A percentile compares a stretch with the other conserved stretches of the same genome.
These are phyloP conservation scores for Melanogaster broomeanus DNA, from an alignment of 768 basidiomycete species.

Conservation along the genomic window DNA sequence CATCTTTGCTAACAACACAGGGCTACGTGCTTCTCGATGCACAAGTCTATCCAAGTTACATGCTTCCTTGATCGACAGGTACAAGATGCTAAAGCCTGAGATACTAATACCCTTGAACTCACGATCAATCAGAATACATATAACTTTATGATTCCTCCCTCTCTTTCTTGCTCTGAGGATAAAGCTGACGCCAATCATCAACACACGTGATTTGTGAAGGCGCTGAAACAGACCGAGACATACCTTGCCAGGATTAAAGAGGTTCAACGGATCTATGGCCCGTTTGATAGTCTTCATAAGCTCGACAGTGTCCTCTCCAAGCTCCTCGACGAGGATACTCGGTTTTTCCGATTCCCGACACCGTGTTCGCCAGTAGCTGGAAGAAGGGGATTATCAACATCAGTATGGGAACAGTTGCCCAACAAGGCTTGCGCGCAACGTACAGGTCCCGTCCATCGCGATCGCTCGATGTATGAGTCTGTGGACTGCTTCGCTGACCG, in stretches of 20 bases:
- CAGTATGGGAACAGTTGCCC: neutral
- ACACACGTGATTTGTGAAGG: neutral
- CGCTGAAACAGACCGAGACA: neutral
- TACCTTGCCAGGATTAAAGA: conserved; percentile 87
- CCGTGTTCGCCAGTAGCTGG: conserved; percentile 86
- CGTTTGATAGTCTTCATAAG: conserved; percentile 86
- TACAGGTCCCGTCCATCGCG: conserved; percentile 75
- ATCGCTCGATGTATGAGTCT: conserved; percentile 73
- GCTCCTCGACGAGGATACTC: conserved; percentile 81
- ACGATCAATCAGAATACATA: neutral
- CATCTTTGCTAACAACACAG: no score
- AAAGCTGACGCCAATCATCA: conserved; percentile 14
- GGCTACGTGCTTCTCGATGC: no score
- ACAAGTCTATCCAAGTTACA: no score
- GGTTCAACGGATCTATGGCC: conserved; percentile 74
- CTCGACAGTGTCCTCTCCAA: conserved; percentile 79
- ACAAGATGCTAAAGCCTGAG: neutral
- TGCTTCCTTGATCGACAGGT: neutral
- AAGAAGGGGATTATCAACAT: neutral
- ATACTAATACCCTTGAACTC: neutral
- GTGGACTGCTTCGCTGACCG: conserved; percentile 62
- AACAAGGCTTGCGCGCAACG: conserved; percentile 20
- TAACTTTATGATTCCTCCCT: neutral
- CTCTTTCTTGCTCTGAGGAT: conserved; percentile 12
- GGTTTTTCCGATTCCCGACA: conserved; percentile 83